A percentile compares a stretch with the other conserved stretches of the same genome.
These are phyloP conservation scores for Leptographium lundbergii DNA, from an alignment of 2,329 filamentous ascomycete species.

Conservation along the genomic window DNA sequence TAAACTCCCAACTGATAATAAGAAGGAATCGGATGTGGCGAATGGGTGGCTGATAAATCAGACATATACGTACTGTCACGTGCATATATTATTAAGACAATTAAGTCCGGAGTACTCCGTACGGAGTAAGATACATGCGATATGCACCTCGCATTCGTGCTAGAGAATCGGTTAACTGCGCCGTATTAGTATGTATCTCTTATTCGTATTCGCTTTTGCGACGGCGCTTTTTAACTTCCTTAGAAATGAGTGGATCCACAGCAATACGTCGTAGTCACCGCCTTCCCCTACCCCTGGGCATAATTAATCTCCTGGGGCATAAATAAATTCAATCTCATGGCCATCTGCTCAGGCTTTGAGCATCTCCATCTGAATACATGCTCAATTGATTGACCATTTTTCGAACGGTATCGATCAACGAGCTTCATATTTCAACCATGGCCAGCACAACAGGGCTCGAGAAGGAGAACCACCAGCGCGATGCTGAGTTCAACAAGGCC, in stretches of 20 bases:
- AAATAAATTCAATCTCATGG: background rate
- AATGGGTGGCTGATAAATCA: background rate
- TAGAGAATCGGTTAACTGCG: background rate
- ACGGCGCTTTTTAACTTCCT: background rate
- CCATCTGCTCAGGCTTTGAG: background rate
- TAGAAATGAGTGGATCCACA: background rate
- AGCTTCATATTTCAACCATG: background rate
- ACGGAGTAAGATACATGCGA: too few relatives aligned
- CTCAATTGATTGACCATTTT: background rate
- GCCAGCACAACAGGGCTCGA: constrained; percentile 41
- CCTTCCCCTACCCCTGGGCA: background rate
- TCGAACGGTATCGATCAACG: background rate
- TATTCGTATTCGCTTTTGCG: constrained; percentile 12
- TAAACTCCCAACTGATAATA: too few relatives aligned
- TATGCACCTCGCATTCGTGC: background rate
- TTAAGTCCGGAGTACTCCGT: too few relatives aligned
- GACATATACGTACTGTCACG: background rate
- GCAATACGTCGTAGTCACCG: background rate
- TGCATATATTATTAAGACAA: background rate
- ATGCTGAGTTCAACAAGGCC: constrained; percentile 83
- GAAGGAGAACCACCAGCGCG: constrained; percentile 68
- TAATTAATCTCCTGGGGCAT: background rate
- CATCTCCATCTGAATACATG: background rate
- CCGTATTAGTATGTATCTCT: constrained; percentile 1
- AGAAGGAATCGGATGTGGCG: background rate